A percentile compares a stretch with the other conserved stretches of the same genome.
Evolutionary conservation across 305 asterid genomes (phyloP).

Genomic region (Nicotiana rustica): DNA sequence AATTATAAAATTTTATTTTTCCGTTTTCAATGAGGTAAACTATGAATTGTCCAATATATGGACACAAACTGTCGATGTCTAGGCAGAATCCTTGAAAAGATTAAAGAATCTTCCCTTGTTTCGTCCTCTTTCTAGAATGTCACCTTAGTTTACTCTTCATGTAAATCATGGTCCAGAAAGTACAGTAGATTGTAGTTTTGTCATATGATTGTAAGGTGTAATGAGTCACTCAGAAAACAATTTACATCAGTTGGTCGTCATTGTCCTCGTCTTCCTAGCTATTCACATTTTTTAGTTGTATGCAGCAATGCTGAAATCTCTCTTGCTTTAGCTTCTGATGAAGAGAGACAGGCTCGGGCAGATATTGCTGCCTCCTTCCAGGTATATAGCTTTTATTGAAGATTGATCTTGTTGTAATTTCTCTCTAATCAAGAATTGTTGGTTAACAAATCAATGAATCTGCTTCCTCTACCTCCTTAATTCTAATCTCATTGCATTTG

Average conservation of each 20-base stretch:
- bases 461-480: background rate
- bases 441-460: background rate
- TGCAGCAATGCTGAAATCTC: constrained; percentile 79
- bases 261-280: background rate
- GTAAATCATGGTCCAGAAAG: background rate
- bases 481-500: constrained; percentile 28
- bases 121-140: constrained; percentile 31
- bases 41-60: background rate
- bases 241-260: background rate
- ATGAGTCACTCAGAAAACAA: background rate
- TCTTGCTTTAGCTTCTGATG: constrained; percentile 67
- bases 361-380: constrained; percentile 98
- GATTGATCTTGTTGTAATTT: too few relatives aligned
- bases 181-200: background rate
- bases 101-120: background rate
- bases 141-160: background rate
- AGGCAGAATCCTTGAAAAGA: background rate
- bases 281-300: background rate
- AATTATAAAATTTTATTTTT: background rate
- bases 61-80: too few relatives aligned
- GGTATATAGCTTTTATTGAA: constrained; percentile 45
- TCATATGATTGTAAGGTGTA: background rate
- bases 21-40: background rate
- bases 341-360: constrained; percentile 83
- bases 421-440: background rate